Evolutionary conservation across 2,329 filamentous ascomycete genomes (phyloP).

Genomic region (Colletotrichum sp.): DNA sequence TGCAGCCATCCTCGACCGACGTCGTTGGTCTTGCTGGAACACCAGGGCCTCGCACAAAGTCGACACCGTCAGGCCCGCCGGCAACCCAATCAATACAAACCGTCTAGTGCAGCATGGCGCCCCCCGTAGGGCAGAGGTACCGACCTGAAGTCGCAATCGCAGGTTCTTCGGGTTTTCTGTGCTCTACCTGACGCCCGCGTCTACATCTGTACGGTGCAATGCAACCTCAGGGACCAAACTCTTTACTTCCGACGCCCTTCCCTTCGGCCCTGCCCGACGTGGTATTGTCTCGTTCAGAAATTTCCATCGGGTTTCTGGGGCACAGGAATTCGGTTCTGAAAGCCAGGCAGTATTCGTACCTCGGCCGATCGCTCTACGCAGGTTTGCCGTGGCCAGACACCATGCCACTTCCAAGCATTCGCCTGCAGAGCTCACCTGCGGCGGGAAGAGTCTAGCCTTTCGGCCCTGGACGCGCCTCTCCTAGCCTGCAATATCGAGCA

Average conservation of each 20-base stretch:
- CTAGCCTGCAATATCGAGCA: background rate
- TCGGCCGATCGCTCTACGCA: background rate
- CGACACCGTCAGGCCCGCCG: background rate
- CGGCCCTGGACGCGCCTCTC: background rate
- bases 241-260: background rate
- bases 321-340: background rate
- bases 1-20: background rate
- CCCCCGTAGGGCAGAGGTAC: background rate
- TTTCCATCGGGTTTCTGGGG: background rate
- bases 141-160: background rate
- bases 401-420: conserved; percentile 5
- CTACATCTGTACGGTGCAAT: background rate
- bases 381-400: background rate
- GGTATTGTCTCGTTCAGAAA: background rate
- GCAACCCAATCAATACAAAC: background rate
- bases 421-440: background rate
- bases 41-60: background rate
- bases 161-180: background rate
- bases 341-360: background rate
- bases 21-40: background rate
- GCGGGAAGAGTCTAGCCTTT: background rate
- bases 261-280: background rate
- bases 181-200: background rate
- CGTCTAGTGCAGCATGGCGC: background rate
- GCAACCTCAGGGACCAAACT: background rate